A percentile compares a stretch with the other conserved stretches of the same genome.
Evolutionary conservation across 345 rosid species (phyloP).

Genomic region (Litchi chinensis): DNA sequence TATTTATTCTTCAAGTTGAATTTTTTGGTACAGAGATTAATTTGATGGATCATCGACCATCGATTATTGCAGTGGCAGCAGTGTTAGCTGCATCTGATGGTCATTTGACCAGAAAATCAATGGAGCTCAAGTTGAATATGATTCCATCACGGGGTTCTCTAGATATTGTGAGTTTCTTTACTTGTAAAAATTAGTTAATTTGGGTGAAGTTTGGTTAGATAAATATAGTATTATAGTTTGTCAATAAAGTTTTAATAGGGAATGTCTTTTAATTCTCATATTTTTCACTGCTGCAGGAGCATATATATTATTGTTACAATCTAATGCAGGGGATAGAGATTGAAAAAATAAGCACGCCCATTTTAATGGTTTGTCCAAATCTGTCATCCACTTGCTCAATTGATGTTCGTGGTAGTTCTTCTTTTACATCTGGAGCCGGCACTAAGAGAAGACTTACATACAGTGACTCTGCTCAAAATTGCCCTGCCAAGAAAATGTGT

Average conservation of each 20-base stretch:
- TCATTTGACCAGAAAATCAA: slow-evolving; percentile 53
- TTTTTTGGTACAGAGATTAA: slow-evolving; percentile 51
- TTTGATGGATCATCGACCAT: slow-evolving; percentile 66
- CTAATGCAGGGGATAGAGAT: slow-evolving; percentile 58
- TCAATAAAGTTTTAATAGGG: background rate
- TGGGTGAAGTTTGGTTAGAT: background rate
- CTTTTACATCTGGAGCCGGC: slow-evolving; percentile 42
- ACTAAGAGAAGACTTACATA: slow-evolving; percentile 64
- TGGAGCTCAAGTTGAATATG: slow-evolving; percentile 48
- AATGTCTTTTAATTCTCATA: slow-evolving; percentile 17
- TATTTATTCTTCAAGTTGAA: background rate
- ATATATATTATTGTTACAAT: slow-evolving; percentile 52
- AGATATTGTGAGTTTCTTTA: slow-evolving; percentile 49
- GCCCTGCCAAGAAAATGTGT: slow-evolving; percentile 45
- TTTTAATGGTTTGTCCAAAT: slow-evolving; percentile 21
- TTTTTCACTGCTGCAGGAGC: slow-evolving; percentile 53
- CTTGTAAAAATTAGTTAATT: background rate
- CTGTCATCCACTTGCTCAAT: slow-evolving; percentile 29
- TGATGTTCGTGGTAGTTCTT: slow-evolving; percentile 27
- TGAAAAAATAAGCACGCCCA: slow-evolving; percentile 52
- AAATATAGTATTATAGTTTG: too few species aligned
- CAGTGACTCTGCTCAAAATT: slow-evolving; percentile 41
- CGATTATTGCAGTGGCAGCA: slow-evolving; percentile 74
- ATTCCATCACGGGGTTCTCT: slow-evolving; percentile 52
- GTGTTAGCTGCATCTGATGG: slow-evolving; percentile 55